Conservation (phyloP, 768 basidiomycete genomes). For the Stropharia rugosoannulata region DNA sequence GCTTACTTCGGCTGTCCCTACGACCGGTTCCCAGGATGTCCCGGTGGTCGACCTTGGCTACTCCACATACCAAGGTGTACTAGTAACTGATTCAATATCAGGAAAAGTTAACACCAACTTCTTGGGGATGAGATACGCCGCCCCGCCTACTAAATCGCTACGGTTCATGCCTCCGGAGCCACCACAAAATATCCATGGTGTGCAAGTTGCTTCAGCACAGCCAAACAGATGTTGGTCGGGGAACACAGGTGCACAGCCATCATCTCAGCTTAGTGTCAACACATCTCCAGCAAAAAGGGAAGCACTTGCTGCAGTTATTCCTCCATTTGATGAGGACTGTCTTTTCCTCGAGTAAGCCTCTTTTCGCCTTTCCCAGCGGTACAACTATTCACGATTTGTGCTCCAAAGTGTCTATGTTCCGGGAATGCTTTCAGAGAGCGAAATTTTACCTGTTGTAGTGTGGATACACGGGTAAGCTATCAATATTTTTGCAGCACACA, state of each 20-base stretch:
- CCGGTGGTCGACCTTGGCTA: slow-evolving; percentile 1
- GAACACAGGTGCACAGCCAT: slow-evolving; percentile 23
- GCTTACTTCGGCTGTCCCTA: not conserved
- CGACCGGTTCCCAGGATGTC: too few relatives aligned
- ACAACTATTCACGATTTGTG: too few relatives aligned
- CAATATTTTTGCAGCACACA: not conserved
- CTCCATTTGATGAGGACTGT: slow-evolving; percentile 35
- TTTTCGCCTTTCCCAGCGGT: too few relatives aligned
- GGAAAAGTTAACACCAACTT: slow-evolving; percentile 30
- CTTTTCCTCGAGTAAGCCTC: slow-evolving; percentile 34
- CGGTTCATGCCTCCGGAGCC: slow-evolving; percentile 35
- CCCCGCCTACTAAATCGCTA: slow-evolving; percentile 41
- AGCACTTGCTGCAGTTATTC: not conserved
- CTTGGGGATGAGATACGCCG: slow-evolving; percentile 48
- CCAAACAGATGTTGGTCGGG: slow-evolving; percentile 33
- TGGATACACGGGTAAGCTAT: slow-evolving; percentile 40
- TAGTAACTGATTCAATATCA: not conserved
- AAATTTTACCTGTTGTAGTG: slow-evolving; percentile 36
- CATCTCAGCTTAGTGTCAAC: slow-evolving; percentile 26
- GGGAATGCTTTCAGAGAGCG: slow-evolving; percentile 22
- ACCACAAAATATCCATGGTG: slow-evolving; percentile 23
- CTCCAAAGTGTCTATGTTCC: slow-evolving; percentile 33
- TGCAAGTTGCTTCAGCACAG: slow-evolving; percentile 29
- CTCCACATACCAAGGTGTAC: not conserved
- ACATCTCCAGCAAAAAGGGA: not conserved